Percentiles rank a stretch among this genome's conserved stretches.
Conservation (phyloP, 2,329 filamentous ascomycete species). For the Apiospora hydei region DNA sequence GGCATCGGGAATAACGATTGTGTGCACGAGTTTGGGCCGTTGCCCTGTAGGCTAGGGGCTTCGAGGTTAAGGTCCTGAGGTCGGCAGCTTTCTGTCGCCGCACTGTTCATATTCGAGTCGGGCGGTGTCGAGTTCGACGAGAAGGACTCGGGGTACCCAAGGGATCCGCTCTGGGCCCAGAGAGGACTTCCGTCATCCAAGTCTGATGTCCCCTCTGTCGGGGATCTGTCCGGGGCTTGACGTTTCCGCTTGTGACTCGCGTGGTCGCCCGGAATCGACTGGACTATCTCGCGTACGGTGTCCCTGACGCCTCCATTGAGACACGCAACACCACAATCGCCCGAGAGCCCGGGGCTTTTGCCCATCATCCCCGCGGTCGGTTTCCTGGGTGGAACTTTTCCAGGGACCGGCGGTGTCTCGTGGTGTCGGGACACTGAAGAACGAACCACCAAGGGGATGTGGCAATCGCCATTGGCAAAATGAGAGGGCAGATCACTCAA, state of each 20-base stretch:
- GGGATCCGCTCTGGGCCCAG: conserved; percentile 24
- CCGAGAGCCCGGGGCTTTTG: background rate
- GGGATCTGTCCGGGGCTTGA: conserved; percentile 21
- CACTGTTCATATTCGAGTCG: background rate
- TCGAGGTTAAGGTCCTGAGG: background rate
- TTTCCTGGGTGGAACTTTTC: conserved; percentile 50
- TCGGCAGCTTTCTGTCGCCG: background rate
- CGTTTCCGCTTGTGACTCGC: conserved; percentile 32
- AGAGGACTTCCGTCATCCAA: conserved; percentile 22
- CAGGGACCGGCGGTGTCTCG: conserved; percentile 51
- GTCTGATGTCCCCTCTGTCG: conserved; percentile 22
- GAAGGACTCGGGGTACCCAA: conserved; percentile 24
- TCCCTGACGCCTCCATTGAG: conserved; percentile 5
- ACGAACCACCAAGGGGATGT: conserved; percentile 57
- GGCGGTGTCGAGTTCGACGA: conserved; percentile 11
- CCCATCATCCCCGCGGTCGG: conserved; percentile 37
- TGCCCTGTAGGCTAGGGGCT: background rate
- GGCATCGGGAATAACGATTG: background rate
- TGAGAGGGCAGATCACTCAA: conserved; percentile 41
- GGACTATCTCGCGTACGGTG: background rate
- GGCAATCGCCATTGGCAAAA: conserved; percentile 34
- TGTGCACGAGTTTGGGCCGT: background rate
- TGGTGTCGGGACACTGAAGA: conserved; percentile 52
- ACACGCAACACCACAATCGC: background rate
- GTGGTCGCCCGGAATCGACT: background rate